Conservation (phyloP, 306 rosid species). For the Senna tora region DNA sequence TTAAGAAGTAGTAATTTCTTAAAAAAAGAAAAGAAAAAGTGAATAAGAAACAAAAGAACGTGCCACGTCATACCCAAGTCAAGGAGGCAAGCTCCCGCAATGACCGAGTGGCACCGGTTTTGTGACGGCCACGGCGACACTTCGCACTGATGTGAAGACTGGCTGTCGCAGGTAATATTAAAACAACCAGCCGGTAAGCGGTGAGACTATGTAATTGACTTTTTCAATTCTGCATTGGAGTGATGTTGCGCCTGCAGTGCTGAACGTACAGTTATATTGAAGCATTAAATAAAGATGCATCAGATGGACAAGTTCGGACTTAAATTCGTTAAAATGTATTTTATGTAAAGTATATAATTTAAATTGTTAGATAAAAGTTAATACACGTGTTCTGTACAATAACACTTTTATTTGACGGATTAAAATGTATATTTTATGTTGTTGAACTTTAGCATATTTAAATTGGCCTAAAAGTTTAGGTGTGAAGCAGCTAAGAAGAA, state of each 20-base stretch:
- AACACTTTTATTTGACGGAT: too few species aligned
- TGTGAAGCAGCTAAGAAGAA: neutral
- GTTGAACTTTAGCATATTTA: too few species aligned
- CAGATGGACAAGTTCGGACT: too few species aligned
- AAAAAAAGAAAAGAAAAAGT: neutral
- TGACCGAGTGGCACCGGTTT: slow-evolving; percentile 57
- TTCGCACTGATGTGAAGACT: slow-evolving; percentile 21
- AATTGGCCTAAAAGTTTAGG: too few species aligned
- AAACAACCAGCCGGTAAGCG: neutral
- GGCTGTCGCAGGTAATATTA: neutral
- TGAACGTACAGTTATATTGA: slow-evolving; percentile 7
- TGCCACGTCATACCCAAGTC: slow-evolving; percentile 52
- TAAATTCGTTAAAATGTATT: too few species aligned
- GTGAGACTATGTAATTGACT: too few species aligned
- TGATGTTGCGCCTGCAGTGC: neutral
- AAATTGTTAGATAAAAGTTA: too few species aligned
- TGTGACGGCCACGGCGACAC: slow-evolving; percentile 55
- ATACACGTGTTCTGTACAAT: too few species aligned
- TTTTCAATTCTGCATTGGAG: too few species aligned
- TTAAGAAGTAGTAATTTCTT: slow-evolving; percentile 16
- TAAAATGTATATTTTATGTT: too few species aligned
- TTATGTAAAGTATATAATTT: too few species aligned
- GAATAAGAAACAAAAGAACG: neutral
- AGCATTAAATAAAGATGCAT: neutral
- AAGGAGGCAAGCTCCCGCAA: slow-evolving; percentile 59